These are phyloP conservation scores for Dunaliella sp. DNA, from an alignment of 139 green algal genomes.

Conservation along the genomic window DNA sequence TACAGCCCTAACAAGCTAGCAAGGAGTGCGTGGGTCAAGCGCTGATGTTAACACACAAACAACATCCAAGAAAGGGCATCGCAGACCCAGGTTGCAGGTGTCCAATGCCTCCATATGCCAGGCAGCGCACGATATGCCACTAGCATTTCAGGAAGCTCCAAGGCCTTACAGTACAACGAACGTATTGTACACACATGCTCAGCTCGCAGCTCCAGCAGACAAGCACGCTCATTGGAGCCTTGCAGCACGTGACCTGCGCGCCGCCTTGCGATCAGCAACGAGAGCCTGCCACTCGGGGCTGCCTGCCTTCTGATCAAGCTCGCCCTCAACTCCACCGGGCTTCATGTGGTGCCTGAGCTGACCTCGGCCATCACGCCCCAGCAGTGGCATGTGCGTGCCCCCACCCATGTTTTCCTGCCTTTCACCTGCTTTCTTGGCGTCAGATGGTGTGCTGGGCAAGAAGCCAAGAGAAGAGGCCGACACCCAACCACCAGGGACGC, in stretches of 20 bases:
- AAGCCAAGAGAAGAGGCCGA: neutral
- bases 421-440: neutral
- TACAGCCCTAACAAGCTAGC: too few species aligned
- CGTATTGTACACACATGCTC: too few species aligned
- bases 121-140: too few species aligned
- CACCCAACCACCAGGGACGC: slow-evolving; percentile 31
- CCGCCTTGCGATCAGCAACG: neutral
- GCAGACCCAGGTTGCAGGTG: too few species aligned
- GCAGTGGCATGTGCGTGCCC: neutral
- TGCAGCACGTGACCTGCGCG: neutral
- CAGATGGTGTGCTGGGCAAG: neutral
- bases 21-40: too few species aligned
- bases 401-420: neutral
- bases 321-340: neutral
- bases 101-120: too few species aligned
- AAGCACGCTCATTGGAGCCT: neutral
- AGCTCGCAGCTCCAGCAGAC: too few species aligned
- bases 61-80: too few species aligned
- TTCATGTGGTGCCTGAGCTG: neutral
- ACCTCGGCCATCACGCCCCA: neutral
- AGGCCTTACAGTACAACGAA: too few species aligned
- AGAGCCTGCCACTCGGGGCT: neutral
- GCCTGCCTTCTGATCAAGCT: neutral
- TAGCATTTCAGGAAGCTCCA: too few species aligned
- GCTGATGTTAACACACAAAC: too few species aligned